phyloP scores from a whole-genome alignment of 768 basidiomycete genomes.

The Suillus lakei region DNA sequence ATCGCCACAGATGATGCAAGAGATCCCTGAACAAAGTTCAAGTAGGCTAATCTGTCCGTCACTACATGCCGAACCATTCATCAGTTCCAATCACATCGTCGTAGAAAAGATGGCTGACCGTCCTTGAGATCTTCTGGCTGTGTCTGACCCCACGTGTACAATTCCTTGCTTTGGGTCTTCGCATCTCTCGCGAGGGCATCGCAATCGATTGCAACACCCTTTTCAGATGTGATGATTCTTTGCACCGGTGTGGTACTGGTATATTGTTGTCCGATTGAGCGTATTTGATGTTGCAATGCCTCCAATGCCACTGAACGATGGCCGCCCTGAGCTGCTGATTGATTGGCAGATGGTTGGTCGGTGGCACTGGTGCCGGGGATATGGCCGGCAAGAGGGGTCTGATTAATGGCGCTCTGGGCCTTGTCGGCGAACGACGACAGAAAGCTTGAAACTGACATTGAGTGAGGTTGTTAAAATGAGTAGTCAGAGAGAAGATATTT shows the following conservation, averaged over 20 bases:
- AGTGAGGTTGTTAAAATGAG: slow-evolving; percentile 14
- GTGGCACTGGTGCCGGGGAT: slow-evolving; percentile 51
- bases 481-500: background rate
- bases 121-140: slow-evolving; percentile 78
- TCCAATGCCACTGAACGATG: slow-evolving; percentile 62
- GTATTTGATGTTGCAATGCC: slow-evolving; percentile 71
- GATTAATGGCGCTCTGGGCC: slow-evolving; percentile 72
- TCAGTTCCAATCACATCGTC: slow-evolving; percentile 7
- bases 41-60: slow-evolving; percentile 79
- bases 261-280: slow-evolving; percentile 77
- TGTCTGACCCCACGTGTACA: slow-evolving; percentile 83
- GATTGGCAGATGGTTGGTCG: slow-evolving; percentile 46
- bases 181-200: slow-evolving; percentile 68
- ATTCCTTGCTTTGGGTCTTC: slow-evolving; percentile 80
- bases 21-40: slow-evolving; percentile 78
- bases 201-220: slow-evolving; percentile 78
- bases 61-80: slow-evolving; percentile 44
- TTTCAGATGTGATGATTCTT: slow-evolving; percentile 78
- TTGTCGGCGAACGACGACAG: slow-evolving; percentile 74
- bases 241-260: slow-evolving; percentile 70
- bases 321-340: slow-evolving; percentile 42
- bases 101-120: slow-evolving; percentile 46
- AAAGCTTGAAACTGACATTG: slow-evolving; percentile 67
- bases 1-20: slow-evolving; percentile 62
- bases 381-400: slow-evolving; percentile 61